Base-by-base conservation (phyloP, 2,329 filamentous ascomycete species). In the Cercospora nicotianae region DNA sequence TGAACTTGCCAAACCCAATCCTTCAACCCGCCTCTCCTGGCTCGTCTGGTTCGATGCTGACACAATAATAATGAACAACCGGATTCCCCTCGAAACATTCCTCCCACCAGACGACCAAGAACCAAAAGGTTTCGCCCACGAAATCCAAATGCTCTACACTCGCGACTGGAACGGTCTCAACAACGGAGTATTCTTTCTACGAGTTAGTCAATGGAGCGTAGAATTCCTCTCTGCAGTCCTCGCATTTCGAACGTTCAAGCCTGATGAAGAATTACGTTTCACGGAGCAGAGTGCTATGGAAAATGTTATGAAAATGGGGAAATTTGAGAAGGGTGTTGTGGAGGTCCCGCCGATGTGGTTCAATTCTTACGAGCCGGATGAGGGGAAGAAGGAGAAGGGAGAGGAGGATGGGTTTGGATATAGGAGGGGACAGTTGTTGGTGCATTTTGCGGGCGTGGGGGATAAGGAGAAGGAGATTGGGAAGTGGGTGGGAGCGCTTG, bases 1-100 rank as follows among this genome's bases (percentile, higher is more conserved):
- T 4, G 76, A 79, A 69, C 75, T 80, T 65, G 60, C 76, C 18
- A 80, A 80, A 66, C 77, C 79, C 1, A 70, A 74, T 10, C 72
- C 70, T 12, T 74, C 79, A 60, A 51, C 18, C 9, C 74, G 80
- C 3, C 69, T 81, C 6, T 75, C 81, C 60, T 82, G 80, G 80
- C 74, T 82, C 5, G 72, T 81, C 67, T 82, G 80, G 80, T 76
- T 79, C 3, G 81, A 82, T 63, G 78, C 78, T 28, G 81, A 82
- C 66, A 80, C 79, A 1, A 72, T 81, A 12, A 75, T 82, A 26
- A 73, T 82, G 51, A 80, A 82, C 64, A 79, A 80, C 5, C 75
- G 78, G 57, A 75, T 81, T 5, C 78, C 79, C 0, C 73, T 80
- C 36, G 75, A 79, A 23, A 75, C 73, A 1, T 82, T 81, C 68